Percentiles rank a stretch among this genome's conserved stretches.
phyloP scores from a whole-genome alignment of 768 basidiomycete species.

The Russula griseocarnosa region DNA sequence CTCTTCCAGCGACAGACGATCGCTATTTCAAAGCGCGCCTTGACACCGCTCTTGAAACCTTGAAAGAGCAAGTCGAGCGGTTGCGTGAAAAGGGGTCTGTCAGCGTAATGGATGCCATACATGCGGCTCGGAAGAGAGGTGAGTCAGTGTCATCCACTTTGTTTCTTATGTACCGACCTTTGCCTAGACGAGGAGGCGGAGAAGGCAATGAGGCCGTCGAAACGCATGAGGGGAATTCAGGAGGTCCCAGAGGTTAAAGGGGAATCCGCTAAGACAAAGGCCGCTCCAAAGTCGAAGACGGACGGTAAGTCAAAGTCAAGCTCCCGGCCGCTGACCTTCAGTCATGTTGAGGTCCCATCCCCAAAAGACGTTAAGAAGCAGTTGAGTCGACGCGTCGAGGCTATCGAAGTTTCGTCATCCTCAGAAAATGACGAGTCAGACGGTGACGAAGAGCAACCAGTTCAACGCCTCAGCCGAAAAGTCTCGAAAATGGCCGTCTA shows the following conservation, averaged over 20 bases:
- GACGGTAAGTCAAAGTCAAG: slow-evolving; percentile 13
- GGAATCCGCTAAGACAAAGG: neutral
- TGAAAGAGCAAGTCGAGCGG: slow-evolving; percentile 64
- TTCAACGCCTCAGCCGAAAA: slow-evolving; percentile 21
- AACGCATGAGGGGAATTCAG: slow-evolving; percentile 64
- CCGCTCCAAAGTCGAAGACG: slow-evolving; percentile 7
- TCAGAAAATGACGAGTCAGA: slow-evolving; percentile 11
- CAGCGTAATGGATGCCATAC: slow-evolving; percentile 61
- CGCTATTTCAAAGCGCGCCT: slow-evolving; percentile 87
- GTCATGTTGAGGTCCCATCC: slow-evolving; percentile 24
- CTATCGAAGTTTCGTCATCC: slow-evolving; percentile 16
- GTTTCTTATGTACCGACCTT: slow-evolving; percentile 25
- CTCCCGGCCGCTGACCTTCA: slow-evolving; percentile 19
- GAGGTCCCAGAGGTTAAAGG: neutral
- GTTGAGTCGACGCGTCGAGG: neutral
- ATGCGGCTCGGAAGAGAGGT: slow-evolving; percentile 59
- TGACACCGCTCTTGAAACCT: slow-evolving; percentile 52
- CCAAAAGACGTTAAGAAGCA: slow-evolving; percentile 19
- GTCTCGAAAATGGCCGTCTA: slow-evolving; percentile 24
- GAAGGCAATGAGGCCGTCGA: slow-evolving; percentile 45
- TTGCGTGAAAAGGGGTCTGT: slow-evolving; percentile 61
- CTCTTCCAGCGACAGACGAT: slow-evolving; percentile 67
- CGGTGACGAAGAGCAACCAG: slow-evolving; percentile 16
- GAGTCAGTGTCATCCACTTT: slow-evolving; percentile 27
- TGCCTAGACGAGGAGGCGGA: slow-evolving; percentile 50